phyloP scores from a whole-genome alignment of 345 rosid genomes.

The Nasturtium officinale region DNA sequence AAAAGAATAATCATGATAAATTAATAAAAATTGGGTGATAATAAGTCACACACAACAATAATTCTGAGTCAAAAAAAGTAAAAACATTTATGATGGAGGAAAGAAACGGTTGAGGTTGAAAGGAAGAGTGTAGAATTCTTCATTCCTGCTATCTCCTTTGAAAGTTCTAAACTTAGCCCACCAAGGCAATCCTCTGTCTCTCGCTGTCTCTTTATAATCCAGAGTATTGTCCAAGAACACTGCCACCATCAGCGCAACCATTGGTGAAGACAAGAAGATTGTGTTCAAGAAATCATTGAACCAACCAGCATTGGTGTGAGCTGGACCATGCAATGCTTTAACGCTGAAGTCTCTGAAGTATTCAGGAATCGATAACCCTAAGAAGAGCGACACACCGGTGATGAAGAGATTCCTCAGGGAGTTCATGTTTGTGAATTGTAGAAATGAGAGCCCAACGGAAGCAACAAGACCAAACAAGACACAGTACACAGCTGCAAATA shows the following conservation, averaged over 20 bases:
- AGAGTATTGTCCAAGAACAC: constrained; percentile 93
- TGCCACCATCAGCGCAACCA: constrained; percentile 74
- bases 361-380: constrained; percentile 85
- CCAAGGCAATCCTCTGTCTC: constrained; percentile 96
- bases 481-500: constrained; percentile 89
- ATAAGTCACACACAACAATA: constrained; percentile 31
- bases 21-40: constrained; percentile 32
- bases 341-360: constrained; percentile 83
- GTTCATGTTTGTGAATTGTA: constrained; percentile 99
- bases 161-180: constrained; percentile 90
- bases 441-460: constrained; percentile 89
- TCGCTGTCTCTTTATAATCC: constrained; percentile 82
- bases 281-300: constrained; percentile 97
- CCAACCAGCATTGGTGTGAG: constrained; percentile 92
- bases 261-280: constrained; percentile 87
- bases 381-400: constrained; percentile 75
- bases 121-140: constrained; percentile 94
- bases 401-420: constrained; percentile 96
- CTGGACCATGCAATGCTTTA: constrained; percentile 87
- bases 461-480: constrained; percentile 94
- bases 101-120: constrained; percentile 95
- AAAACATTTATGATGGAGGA: constrained; percentile 71
- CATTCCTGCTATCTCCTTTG: constrained; percentile 84
- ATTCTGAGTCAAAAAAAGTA: not conserved
- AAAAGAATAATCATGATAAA: constrained; percentile 20